Evolutionary conservation across 345 rosid genomes (phyloP), one percentile per base, ranked within the genome.

Genomic region (Aquilaria yunnanensis): DNA sequence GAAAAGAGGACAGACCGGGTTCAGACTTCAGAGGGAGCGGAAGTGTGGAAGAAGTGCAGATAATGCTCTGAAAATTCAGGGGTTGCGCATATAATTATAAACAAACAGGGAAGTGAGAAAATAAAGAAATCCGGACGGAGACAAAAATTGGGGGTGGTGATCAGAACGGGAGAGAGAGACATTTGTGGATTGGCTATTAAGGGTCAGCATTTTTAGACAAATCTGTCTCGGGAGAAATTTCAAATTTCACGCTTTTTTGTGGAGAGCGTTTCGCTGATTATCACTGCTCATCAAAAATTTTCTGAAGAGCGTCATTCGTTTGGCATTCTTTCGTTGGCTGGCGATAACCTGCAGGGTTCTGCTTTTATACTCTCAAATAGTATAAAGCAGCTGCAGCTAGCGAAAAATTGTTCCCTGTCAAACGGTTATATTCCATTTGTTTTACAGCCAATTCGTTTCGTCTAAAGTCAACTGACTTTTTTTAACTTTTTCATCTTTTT

Each of bases 1-100:
- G 59, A 0, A 33, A 43, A 56, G 41, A 59, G 65, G 14, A 54
- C 57, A n/a, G 60, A 70, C 65, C 74, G 59, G 53, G 64, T 46
- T 23, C 57, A 4, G 32, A 2, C 50, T 52, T n/a, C 12, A 13
- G 51, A n/a, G 41, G 29, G 5, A 51, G 53, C 13, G 37, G 49
- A 47, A 12, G 31, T 47, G 34, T 6, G 32, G 41, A 46, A 67
- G 56, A 48, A 32, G 48, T 6, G 51, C 57, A 45, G 41, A 57
- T 57, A 51, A 41, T 50, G 59, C 8, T 13, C 51, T 37, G 23
- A 37, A 37, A 37, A 37, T 2, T 37, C 43, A 37, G 7, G 43
- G 43, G 43, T 9, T 37, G 43, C 5, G 43, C 43, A 37, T 37
- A 37, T 37, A 23, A 50, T 12, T 7, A 52, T n/a, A 54, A 52